Percentiles rank a stretch among this genome's conserved stretches.
These are phyloP conservation scores for Coniochaeta hoffmannii DNA, from an alignment of 2,329 filamentous ascomycete species.

Conservation along the genomic window DNA sequence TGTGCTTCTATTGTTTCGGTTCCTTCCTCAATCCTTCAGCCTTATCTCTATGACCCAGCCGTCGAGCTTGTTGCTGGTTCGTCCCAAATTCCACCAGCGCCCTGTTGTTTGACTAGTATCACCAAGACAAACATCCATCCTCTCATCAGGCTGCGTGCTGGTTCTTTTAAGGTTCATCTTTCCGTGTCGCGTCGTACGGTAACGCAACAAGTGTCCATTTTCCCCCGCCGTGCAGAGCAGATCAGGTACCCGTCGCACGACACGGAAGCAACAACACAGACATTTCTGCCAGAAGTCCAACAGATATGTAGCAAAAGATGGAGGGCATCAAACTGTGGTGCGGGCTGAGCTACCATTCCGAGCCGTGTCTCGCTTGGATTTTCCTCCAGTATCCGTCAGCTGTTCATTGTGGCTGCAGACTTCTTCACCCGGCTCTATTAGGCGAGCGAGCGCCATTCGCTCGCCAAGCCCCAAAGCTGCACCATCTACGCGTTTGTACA, in stretches of 20 bases:
- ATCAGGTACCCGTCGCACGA: background rate
- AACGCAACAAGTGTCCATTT: background rate
- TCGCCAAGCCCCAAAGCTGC: background rate
- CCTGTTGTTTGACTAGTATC: background rate
- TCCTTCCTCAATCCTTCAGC: background rate
- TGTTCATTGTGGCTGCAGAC: background rate
- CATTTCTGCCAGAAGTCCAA: background rate
- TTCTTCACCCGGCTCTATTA: background rate
- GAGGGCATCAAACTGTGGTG: background rate
- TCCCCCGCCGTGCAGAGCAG: background rate
- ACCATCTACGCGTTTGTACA: background rate
- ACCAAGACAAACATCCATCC: background rate
- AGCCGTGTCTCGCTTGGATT: background rate
- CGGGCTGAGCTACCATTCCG: background rate
- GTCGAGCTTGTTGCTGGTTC: background rate
- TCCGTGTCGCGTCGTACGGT: background rate
- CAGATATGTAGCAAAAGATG: background rate
- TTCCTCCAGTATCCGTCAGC: background rate
- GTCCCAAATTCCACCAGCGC: background rate
- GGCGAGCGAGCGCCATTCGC: background rate
- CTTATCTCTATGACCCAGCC: background rate
- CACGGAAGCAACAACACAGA: slow-evolving; percentile 1
- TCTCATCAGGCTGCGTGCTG: background rate
- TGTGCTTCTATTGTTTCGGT: background rate
- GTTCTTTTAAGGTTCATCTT: background rate